Base-by-base conservation (phyloP, 192 early-diverging fungal genomes). In the Coemansia sp. region DNA sequence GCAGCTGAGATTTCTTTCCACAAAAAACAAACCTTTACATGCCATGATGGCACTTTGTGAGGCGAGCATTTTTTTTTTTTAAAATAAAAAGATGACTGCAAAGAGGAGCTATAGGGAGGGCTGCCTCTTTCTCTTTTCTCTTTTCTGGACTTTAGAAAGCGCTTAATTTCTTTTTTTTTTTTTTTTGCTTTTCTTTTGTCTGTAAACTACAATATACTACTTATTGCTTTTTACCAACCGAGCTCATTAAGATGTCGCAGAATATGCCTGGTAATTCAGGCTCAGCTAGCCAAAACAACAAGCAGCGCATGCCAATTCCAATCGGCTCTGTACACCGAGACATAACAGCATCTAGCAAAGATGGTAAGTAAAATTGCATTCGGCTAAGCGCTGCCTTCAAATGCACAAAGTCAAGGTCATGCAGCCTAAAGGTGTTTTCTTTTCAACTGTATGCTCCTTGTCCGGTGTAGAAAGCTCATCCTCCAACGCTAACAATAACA, bases 241-340 rank as follows among this genome's bases (percentile, higher is more conserved):
- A 53, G 24, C 12, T 11, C 21, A 53, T 16, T 33, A 18, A 44
- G 71, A 81, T 72, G 74, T 68, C 69, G 59, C 65, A 73, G 34
- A 75, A 70, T 57, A 60, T 36, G 34, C 53, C 61, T 36, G 62
- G n/a, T 36, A 67, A 39, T 58, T 12, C 49, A 33, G 45, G 41
- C 60, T 62, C 65, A 39, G 57, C 57, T 59, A 53, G 68, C 15
- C 10, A 65, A 20, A 67, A 67, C 43, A 51, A 51, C 30, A 38
- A 52, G 9, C 69, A 64, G 53, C 30, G 58, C 15, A 44, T 57
- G 30, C 78, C 72, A 15, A 73, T 81, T 71, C 60, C 72, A 44
- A 68, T 73, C 24, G 45, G 41, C 33, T 35, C 60, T 70, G 68
- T 55, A 46, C 66, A 59, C 46, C 56, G 58, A 23, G 24, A 34